Conservation (phyloP, 805 yeast genomes). For the Metschnikowia hibisci region DNA sequence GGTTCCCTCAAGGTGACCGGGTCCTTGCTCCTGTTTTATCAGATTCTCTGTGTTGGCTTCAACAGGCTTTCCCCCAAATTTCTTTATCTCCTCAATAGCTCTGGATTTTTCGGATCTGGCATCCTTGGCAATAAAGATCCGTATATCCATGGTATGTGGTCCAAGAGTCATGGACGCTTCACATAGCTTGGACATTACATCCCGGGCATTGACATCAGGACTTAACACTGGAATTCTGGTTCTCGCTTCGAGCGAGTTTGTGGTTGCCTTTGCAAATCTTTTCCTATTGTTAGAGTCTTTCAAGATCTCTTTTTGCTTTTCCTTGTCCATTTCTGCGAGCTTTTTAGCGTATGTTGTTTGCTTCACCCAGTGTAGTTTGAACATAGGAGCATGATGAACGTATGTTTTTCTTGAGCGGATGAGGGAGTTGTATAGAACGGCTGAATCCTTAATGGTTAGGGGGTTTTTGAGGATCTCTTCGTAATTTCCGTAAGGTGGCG, state of each 20-base stretch:
- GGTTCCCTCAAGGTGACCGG: not conserved
- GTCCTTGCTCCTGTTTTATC: not conserved
- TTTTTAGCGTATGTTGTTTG: slow-evolving; percentile 54
- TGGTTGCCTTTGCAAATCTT: slow-evolving; percentile 19
- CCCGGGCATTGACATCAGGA: slow-evolving; percentile 56
- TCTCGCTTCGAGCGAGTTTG: slow-evolving; percentile 17
- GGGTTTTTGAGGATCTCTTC: slow-evolving; percentile 57
- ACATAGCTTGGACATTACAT: slow-evolving; percentile 82
- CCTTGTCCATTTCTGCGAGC: slow-evolving; percentile 35
- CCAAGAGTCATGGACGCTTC: slow-evolving; percentile 73
- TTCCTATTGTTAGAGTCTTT: slow-evolving; percentile 15
- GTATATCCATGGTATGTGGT: slow-evolving; percentile 74
- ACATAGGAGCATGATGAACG: slow-evolving; percentile 63
- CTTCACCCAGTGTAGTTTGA: slow-evolving; percentile 76
- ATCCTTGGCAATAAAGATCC: slow-evolving; percentile 82
- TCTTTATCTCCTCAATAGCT: slow-evolving; percentile 23
- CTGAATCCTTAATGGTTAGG: slow-evolving; percentile 66
- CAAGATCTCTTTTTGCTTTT: slow-evolving; percentile 17
- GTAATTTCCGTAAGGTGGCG: slow-evolving; percentile 57
- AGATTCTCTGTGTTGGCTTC: not conserved
- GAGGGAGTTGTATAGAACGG: slow-evolving; percentile 66
- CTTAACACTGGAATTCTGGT: slow-evolving; percentile 35
- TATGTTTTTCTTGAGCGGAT: slow-evolving; percentile 62
- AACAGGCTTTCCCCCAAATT: slow-evolving; percentile 7
- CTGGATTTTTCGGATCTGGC: slow-evolving; percentile 57